Base-by-base conservation (phyloP, 179 eudicot species). In the Silene coronaria region DNA sequence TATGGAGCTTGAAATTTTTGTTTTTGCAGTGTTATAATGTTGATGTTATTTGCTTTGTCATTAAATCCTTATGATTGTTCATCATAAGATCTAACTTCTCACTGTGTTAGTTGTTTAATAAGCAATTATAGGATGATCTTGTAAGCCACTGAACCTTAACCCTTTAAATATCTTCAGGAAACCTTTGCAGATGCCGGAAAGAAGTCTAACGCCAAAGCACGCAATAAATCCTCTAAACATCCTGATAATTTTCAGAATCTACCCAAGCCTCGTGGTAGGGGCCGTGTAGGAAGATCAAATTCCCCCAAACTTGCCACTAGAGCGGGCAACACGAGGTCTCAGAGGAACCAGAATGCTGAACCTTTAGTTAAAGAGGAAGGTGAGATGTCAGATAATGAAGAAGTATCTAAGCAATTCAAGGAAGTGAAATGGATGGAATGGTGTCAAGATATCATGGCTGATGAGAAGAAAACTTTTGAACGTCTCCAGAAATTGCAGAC, bases 361-460 rank as follows among this genome's bases (percentile, higher is more conserved):
- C 90, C 92, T 70, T 82, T 91, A 62, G 88, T 83, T 22, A 96
- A 93, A 85, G 99, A 96, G 85, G 99, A 96, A 88, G 99, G 99
- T 79, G 99, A 96, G 86, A 93, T 96, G 98, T 96, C 99, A 1
- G 99, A 88, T 77, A 87, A 83, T 79, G 98, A 92, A 79, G 99
- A 96, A 84, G 97, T 91, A 5, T 96, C 91, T 72, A 95, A 93
- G 93, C 99, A 96, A 76, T 96, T 93, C 74, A 93, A 91, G 89
- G 99, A 96, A 84, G 99, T 91, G 67, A 96, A 93, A 84, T 96
- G 99, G 99, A 96, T 87, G 97, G 99, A 96, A 85, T 96, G 99
- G 99, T 96, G 99, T 86, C 91, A 91, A 86, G 99, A 96, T 85
- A 91, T 93, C 80, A 84, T 96, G 97, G 70, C 75, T 6, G 87